A percentile compares a stretch with the other conserved stretches of the same genome.
phyloP scores from a whole-genome alignment of 805 yeast species.

The Ogataea ganodermae region DNA sequence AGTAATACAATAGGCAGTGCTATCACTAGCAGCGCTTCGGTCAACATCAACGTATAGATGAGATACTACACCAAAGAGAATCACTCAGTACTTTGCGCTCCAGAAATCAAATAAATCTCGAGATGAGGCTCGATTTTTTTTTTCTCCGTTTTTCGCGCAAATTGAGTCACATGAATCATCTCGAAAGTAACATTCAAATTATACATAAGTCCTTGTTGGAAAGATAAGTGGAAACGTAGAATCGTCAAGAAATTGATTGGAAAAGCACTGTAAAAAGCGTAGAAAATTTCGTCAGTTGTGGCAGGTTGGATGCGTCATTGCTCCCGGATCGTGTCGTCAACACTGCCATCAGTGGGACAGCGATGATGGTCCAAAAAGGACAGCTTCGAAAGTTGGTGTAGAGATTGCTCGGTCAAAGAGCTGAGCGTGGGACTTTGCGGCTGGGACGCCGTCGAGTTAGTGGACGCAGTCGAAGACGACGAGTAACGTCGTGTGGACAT shows the following conservation, averaged over 20 bases:
- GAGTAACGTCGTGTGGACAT: slow-evolving; percentile 9
- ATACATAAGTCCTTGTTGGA: background rate
- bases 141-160: background rate
- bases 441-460: slow-evolving; percentile 6
- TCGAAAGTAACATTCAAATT: background rate
- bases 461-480: slow-evolving; percentile 13
- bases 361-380: slow-evolving; percentile 6
- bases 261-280: too few relatives aligned
- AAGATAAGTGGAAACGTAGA: background rate
- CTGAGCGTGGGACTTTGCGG: slow-evolving; percentile 13
- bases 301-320: background rate
- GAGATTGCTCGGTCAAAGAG: slow-evolving; percentile 9
- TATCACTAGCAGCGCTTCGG: background rate
- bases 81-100: too few relatives aligned
- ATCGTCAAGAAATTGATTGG: too few relatives aligned
- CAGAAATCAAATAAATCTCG: too few relatives aligned
- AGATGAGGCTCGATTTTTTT: too few relatives aligned
- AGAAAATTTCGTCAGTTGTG: background rate
- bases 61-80: too few relatives aligned
- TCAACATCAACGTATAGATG: background rate
- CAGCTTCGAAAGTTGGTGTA: slow-evolving; percentile 9
- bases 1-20: background rate
- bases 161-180: background rate
- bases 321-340: background rate
- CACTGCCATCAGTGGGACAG: background rate